Percentiles rank a stretch among this genome's conserved stretches.
These are phyloP conservation scores for Phytophthora nicotianae DNA, from an alignment of 352 stramenopile genomes.

Conservation along the genomic window DNA sequence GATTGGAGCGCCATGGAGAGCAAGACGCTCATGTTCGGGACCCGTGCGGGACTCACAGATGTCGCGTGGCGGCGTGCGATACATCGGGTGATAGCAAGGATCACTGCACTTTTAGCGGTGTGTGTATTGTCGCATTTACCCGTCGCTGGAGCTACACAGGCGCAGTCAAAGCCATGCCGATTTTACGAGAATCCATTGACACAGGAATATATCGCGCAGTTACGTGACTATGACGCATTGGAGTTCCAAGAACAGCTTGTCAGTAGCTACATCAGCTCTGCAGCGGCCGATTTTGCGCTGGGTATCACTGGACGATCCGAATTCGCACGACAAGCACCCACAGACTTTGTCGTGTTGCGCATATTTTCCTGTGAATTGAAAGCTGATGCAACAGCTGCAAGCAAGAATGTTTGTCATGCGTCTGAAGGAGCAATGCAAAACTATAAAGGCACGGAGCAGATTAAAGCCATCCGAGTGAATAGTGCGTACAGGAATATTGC, in stretches of 20 bases:
- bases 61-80: background rate
- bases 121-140: constrained; percentile 3
- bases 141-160: constrained; percentile 1
- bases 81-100: constrained; percentile 7
- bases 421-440: constrained; percentile 31
- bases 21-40: constrained; percentile 19
- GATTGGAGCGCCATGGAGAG: constrained; percentile 19
- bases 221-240: constrained; percentile 36
- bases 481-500: constrained; percentile 49
- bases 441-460: constrained; percentile 12
- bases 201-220: constrained; percentile 49
- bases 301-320: constrained; percentile 30
- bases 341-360: constrained; percentile 67
- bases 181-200: constrained; percentile 40
- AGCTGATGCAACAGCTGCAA: background rate
- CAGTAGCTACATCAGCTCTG: constrained; percentile 24
- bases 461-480: constrained; percentile 56
- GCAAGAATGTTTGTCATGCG: constrained; percentile 23
- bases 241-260: constrained; percentile 43
- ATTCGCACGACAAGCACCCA: constrained; percentile 44
- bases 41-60: constrained; percentile 5
- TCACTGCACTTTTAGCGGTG: constrained; percentile 16
- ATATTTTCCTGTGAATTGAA: constrained; percentile 46
- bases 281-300: constrained; percentile 26
- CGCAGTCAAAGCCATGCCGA: constrained; percentile 32